Percentiles rank a stretch among this genome's conserved stretches.
These are phyloP conservation scores for Diplosphaera chodatii DNA, from an alignment of 139 green algal species.

Conservation along the genomic window DNA sequence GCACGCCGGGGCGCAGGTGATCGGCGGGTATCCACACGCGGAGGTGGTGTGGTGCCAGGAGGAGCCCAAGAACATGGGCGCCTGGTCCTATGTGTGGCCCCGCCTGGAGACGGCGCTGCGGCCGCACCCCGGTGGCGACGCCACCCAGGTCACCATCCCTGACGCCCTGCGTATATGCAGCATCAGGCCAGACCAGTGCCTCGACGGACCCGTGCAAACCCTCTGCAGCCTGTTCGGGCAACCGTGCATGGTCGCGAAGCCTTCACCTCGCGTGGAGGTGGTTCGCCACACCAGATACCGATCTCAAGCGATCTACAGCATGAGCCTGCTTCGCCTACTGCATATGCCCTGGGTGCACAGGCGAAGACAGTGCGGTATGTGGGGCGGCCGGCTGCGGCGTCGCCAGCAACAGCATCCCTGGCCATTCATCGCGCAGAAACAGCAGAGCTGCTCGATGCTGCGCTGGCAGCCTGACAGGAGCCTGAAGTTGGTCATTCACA, in stretches of 20 bases:
- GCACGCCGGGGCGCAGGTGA: constrained; percentile 23
- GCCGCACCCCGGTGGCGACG: constrained; percentile 8
- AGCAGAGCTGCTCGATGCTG: constrained; percentile 34
- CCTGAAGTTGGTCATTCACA: too few species aligned
- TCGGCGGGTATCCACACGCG: constrained; percentile 49
- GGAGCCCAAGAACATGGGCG: constrained; percentile 77
- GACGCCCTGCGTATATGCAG: too few species aligned
- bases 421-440: constrained; percentile 45
- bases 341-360: too few species aligned
- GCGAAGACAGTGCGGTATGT: constrained; percentile 40
- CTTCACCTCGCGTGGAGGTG: too few species aligned
- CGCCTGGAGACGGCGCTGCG: constrained; percentile 41
- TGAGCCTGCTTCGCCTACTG: too few species aligned
- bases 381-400: constrained; percentile 31
- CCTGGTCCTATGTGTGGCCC: constrained; percentile 49
- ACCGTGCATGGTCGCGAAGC: too few species aligned
- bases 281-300: too few species aligned
- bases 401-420: constrained; percentile 47
- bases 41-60: constrained; percentile 75
- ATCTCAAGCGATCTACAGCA: too few species aligned
- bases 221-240: too few species aligned
- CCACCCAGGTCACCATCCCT: not conserved
- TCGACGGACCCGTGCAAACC: too few species aligned
- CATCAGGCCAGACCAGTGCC: too few species aligned
- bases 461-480: constrained; percentile 4